Evolutionary conservation across 2,329 filamentous ascomycete genomes (phyloP), one percentile per base, ranked within the genome.

Genomic region (Geosmithia putterillii): DNA sequence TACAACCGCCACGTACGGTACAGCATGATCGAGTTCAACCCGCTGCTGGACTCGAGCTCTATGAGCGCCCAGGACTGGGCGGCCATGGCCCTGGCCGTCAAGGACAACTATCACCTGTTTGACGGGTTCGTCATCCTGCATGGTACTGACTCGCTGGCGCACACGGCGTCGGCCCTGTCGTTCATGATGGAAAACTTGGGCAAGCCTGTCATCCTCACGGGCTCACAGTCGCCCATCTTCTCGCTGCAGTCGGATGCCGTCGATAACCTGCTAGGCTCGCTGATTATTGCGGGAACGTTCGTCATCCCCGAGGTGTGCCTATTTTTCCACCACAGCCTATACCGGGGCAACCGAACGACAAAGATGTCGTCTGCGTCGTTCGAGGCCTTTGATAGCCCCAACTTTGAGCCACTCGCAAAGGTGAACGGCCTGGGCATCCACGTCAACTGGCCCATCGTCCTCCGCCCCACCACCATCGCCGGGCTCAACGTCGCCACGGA

Each of bases 181-280:
- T 95, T 95, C 66, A 94, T 95, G 86, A 76, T 95, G 58, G 76
- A 84, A 54, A 87, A 94, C 56, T 71, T 95, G 14, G 88, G 87
- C 42, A 95, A 95, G 66, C 86, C 89, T 2, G 86, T 95, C 25
- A 82, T 95, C 44, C 70, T 95, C 41, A 95, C 89, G 1, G 82
- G 82, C 1, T 83, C 80, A 3, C 83, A 87, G 57, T 84, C 88
- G 1, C 86, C 86, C 40, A 95, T 95, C 73, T 83, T 92, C 53
- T 81, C 89, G 47, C 75, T 94, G 21, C 88, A 95, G 62, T 92
- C 84, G 42, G 89, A 95, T 60, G 89, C 88, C 9, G 84, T 88
- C 34, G 88, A 94, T 64, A 95, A 95, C 55, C 73, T 95, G 12
- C 74, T 95, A 5, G 86, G 86, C 18, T 89, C 86, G 2, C 73